A percentile compares a stretch with the other conserved stretches of the same genome.
phyloP scores from a whole-genome alignment of 805 yeast species.

The Wickerhamomyces silvicola region DNA sequence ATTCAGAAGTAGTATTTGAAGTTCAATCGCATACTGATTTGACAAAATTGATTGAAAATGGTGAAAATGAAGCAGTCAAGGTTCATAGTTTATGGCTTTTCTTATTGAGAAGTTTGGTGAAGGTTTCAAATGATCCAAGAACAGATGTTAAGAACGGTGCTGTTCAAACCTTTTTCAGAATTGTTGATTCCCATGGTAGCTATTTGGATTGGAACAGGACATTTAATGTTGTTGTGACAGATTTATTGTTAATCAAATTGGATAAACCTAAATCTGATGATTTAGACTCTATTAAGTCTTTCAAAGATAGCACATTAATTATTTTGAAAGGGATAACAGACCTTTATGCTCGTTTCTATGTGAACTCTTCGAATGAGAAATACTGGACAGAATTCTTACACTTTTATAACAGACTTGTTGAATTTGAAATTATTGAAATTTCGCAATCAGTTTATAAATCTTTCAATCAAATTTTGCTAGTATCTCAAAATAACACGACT shows the following conservation, averaged over 20 bases:
- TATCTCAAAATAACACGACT: conserved; percentile 26
- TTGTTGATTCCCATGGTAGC: conserved; percentile 65
- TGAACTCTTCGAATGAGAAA: conserved; percentile 23
- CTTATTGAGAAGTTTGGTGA: conserved; percentile 53
- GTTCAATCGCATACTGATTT: conserved; percentile 21
- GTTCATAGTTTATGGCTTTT: conserved; percentile 54
- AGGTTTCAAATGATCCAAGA: conserved; percentile 57
- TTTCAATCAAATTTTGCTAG: conserved; percentile 39
- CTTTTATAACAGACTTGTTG: conserved; percentile 39
- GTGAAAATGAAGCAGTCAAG: conserved; percentile 19
- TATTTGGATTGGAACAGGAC: conserved; percentile 65
- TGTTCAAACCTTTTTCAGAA: conserved; percentile 79
- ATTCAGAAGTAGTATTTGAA: conserved; percentile 6
- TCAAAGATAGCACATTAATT: conserved; percentile 57
- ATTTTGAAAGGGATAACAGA: conserved; percentile 61
- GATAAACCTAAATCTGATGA: conserved; percentile 13
- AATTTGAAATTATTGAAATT: conserved; percentile 41
- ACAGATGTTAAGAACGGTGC: conserved; percentile 87
- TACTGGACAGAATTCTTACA: conserved; percentile 55
- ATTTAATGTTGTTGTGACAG: conserved; percentile 53
- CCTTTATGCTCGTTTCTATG: conserved; percentile 48
- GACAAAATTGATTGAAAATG: conserved; percentile 17
- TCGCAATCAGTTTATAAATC: conserved; percentile 51
- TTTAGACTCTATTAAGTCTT: conserved; percentile 30
- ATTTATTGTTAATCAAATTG: conserved; percentile 30